Conservation (phyloP, 192 early-diverging fungal genomes). For the Gigaspora rosea region DNA sequence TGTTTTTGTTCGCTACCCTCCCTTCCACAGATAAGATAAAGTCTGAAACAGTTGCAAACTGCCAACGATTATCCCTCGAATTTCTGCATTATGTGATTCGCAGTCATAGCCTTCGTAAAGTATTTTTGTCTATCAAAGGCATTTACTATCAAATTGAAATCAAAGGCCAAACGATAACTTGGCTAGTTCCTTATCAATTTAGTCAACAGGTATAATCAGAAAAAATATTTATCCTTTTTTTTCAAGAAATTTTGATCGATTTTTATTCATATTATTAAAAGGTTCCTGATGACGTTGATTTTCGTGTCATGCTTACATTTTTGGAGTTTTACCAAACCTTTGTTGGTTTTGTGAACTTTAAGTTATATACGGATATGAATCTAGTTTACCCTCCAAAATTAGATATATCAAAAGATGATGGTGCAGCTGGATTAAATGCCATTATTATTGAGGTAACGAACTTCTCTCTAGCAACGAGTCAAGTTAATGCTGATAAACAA, state of each 20-base stretch:
- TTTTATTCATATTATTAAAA: slow-evolving; percentile 30
- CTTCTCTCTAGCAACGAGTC: slow-evolving; percentile 38
- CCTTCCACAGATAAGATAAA: slow-evolving; percentile 69
- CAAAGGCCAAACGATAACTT: slow-evolving; percentile 89
- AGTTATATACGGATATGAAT: slow-evolving; percentile 86
- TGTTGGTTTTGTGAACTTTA: slow-evolving; percentile 93
- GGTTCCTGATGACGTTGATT: slow-evolving; percentile 91
- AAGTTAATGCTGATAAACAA: slow-evolving; percentile 21
- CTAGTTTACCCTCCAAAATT: slow-evolving; percentile 90
- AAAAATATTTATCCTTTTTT: background rate
- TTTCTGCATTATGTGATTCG: slow-evolving; percentile 92
- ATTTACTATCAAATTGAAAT: slow-evolving; percentile 99
- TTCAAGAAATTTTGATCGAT: background rate
- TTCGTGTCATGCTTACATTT: slow-evolving; percentile 96
- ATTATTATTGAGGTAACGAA: slow-evolving; percentile 63
- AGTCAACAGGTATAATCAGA: slow-evolving; percentile 63
- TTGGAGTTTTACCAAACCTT: slow-evolving; percentile 94
- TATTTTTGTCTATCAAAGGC: slow-evolving; percentile 98
- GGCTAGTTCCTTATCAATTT: slow-evolving; percentile 97
- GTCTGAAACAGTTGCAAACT: slow-evolving; percentile 64
- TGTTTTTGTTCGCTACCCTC: slow-evolving; percentile 91
- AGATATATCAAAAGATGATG: slow-evolving; percentile 62
- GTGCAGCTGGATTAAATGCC: slow-evolving; percentile 66
- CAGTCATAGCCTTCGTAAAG: slow-evolving; percentile 77
- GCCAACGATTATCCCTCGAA: slow-evolving; percentile 83